phyloP scores from a whole-genome alignment of 495 filamentous ascomycete genomes.

The Aspergillus indologenus region DNA sequence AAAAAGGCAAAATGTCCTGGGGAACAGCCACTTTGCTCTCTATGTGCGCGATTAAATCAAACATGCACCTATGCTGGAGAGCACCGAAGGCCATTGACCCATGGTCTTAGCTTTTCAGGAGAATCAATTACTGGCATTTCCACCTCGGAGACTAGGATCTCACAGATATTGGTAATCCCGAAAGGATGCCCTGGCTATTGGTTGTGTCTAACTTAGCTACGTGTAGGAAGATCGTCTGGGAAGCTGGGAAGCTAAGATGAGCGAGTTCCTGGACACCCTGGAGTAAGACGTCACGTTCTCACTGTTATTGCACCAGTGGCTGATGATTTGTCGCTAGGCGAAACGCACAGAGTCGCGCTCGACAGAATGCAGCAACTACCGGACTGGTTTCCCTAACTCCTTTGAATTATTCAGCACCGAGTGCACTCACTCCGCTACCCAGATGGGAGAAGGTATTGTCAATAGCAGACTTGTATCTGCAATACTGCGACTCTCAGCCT shows the following conservation, averaged over 20 bases:
- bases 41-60: conserved; percentile 43
- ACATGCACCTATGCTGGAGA: conserved; percentile 42
- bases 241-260: conserved; percentile 39
- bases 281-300: conserved; percentile 19
- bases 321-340: conserved; percentile 8
- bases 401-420: conserved; percentile 10
- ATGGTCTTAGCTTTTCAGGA: background rate
- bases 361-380: conserved; percentile 5
- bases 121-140: conserved; percentile 6
- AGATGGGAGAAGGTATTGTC: conserved; percentile 40
- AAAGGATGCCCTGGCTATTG: background rate
- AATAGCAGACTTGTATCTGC: conserved; percentile 39
- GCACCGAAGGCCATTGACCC: conserved; percentile 23
- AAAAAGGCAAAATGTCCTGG: conserved; percentile 51
- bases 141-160: conserved; percentile 12
- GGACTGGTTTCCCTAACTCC: conserved; percentile 6
- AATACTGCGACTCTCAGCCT: conserved; percentile 47
- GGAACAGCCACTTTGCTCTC: conserved; percentile 46
- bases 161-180: conserved; percentile 23
- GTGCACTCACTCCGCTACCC: conserved; percentile 25
- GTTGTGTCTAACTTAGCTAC: background rate
- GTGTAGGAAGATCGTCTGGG: conserved; percentile 41
- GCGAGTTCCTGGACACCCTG: conserved; percentile 33
- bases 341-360: conserved; percentile 13
- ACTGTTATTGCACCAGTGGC: background rate